Evolutionary conservation across 805 yeast genomes (phyloP), one percentile per base, ranked within the genome.

Genomic region (Pichia phayaonensis): DNA sequence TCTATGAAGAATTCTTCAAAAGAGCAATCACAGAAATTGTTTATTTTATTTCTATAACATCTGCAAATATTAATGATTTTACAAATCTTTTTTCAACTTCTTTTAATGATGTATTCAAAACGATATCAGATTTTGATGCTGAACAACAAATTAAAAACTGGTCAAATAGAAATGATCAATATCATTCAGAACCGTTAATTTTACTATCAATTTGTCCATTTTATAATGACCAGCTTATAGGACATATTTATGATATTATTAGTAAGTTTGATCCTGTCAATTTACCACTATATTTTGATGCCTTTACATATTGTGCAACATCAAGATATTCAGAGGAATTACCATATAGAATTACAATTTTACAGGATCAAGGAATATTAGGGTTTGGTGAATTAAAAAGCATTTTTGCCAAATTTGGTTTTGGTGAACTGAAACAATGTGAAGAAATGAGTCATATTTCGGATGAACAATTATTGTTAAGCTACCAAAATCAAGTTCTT

Each of bases 261-360:
- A 57, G 62, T 4, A 47, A 53, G 0, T 50, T 70, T 45, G 87
- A 84, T 60, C 73, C 77, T 0, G 61, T 55, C 0, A 68, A 73
- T 44, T 54, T 61, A 2, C 80, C 85, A 0, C 62, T 68, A 34
- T 83, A 82, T 56, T 75, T 79, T 56, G 90, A 85, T 61, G 76
- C 84, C 0, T 61, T 85, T 34, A 68, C 65, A 8, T 73, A 66
- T 40, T 68, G 84, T 39, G 75, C 84, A 0, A 72, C 75, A n/a
- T 56, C 66, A 0, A 72, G 80, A 49, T 66, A 71, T 8, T 71
- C 78, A 1, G 75, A 75, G 50, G 74, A 70, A 42, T 58, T 67
- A 24, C 47, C 40, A 8, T 51, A 52, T 29, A 69, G 60, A 42
- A 74, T 78, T 11, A 67, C 75, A 8, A 75, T 75, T 42, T 67